Evolutionary conservation across 2,329 filamentous ascomycete genomes (phyloP), one percentile per base, ranked within the genome.

Genomic region (Fusarium setosum): DNA sequence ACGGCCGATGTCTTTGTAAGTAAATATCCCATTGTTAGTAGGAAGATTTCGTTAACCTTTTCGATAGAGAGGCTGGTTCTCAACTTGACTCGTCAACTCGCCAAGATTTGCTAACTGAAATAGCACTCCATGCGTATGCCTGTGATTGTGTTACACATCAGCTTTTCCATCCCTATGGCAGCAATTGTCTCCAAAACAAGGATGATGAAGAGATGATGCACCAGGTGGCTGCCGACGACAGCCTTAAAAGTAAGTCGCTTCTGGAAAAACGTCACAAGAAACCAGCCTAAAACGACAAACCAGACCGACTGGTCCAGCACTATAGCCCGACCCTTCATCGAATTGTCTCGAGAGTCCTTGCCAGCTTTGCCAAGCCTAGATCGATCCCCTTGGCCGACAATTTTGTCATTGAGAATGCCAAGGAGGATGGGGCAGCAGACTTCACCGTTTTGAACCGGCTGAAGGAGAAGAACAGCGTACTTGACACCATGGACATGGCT

Each of bases 71-170:
- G 70, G 76, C 76, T 62, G 37, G 73, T 72, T 21, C 12, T 23
- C n/a, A 20, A 12, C 42, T 9, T 20, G 29, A 21, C 4, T 26
- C 12, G 12, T 11, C 8, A 26, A 13, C 11, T 6, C 9, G 7
- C 31, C 13, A 11, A 51, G 29, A 42, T 26, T 18, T 23, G 50
- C 71, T 75, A 41, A 76, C 53, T 1, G 23, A 17, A 20, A 13
- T 40, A 79, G 73, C 73, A 40, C 78, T 92, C 2, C 90, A 92
- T 63, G 84, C 89, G 23, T 92, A 90, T 72, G 89, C 90, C 1
- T 87, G 91, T 52, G 90, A 92, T 71, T 90, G 89, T 68, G 84
- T 88, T 24, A 90, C 88, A 1, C 87, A 90, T 68, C 88, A 91
- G 65, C 81, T 92, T n/a, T 90, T 92, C 71, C 87, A 90, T 54